These are phyloP conservation scores for Zygosaccharomyces siamensis DNA, from an alignment of 805 yeast genomes.

Conservation along the genomic window DNA sequence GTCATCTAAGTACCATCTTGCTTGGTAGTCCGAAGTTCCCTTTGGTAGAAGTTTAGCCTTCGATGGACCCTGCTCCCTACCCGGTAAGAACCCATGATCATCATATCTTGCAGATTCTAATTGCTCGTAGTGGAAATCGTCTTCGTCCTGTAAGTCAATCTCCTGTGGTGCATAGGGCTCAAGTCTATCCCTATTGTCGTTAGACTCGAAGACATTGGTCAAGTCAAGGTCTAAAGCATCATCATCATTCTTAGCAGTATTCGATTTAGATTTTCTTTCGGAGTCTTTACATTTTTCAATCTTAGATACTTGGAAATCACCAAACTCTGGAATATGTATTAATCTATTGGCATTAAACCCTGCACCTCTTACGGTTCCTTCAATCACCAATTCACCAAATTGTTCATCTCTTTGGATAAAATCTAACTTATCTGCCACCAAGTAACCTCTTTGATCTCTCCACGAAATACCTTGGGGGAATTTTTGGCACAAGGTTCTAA, in stretches of 20 bases:
- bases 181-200: conserved; percentile 49
- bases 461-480: conserved; percentile 81
- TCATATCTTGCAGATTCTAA: conserved; percentile 38
- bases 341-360: conserved; percentile 75
- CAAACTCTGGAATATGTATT: conserved; percentile 83
- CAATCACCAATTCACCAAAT: conserved; percentile 49
- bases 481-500: conserved; percentile 76
- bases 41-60: conserved; percentile 50
- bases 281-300: conserved; percentile 49
- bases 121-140: conserved; percentile 32
- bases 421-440: conserved; percentile 64
- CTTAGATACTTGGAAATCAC: conserved; percentile 74
- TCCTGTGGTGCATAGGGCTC: conserved; percentile 59
- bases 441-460: conserved; percentile 90
- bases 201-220: conserved; percentile 31
- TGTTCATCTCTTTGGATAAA: conserved; percentile 25
- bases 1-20: conserved; percentile 72
- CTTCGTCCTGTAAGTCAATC: conserved; percentile 40
- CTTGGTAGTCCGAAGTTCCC: conserved; percentile 76
- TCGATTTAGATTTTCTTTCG: conserved; percentile 29
- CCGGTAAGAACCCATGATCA: conserved; percentile 38
- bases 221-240: conserved; percentile 18
- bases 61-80: conserved; percentile 23
- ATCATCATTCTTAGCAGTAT: conserved; percentile 13
- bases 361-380: conserved; percentile 82